Evolutionary conservation across 306 rosid species (phyloP), one percentile per base, ranked within the genome.

Genomic region (Prunus fruticosa): DNA sequence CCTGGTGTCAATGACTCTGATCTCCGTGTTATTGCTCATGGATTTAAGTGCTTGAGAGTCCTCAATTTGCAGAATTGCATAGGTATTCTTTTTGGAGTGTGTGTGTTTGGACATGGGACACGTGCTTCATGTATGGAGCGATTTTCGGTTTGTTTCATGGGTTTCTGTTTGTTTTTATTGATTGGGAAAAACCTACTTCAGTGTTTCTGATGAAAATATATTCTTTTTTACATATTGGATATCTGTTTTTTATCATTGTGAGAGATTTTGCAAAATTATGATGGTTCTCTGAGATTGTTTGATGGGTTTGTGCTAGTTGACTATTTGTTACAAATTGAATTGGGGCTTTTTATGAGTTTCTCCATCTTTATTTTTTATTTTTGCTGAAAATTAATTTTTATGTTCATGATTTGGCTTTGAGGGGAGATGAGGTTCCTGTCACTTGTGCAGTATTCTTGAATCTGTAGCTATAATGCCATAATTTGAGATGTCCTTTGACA

Each of bases 1-100:
- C 99, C 99, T 6, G 99, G 99, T 3, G 92, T 92, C 47, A 86
- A 90, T 8, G 91, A 95, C 82, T 90, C 97, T 15, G 97, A 92
- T 77, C 97, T 92, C 64, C 30, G 84, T 49, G 96, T 95, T 70
- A 87, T 92, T 49, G 96, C 96, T 34, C 78, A 72, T 45, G 92
- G 96, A 1, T 92, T 95, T 77, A 79, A 22, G 23, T 95, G 83
- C 86, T 81, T 95, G 88, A 89, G 62, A 69, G 72, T 90, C 51
- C 97, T 95, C 70, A 80, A 77, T 82, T 81, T 95, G 77, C 93
- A 86, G 13, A 90, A 92, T 45, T 95, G 99, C 69, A 92, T 85
- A 88, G 94, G 99, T 92, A 32, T 68, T 34, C 38, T 49, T 14
- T 49, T 30, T 18, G 2, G 41, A 7, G 3, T 23, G 32, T 58